These are phyloP conservation scores for Xylariomycetidae sp. DNA, from an alignment of 2,329 filamentous ascomycete species.

Conservation along the genomic window DNA sequence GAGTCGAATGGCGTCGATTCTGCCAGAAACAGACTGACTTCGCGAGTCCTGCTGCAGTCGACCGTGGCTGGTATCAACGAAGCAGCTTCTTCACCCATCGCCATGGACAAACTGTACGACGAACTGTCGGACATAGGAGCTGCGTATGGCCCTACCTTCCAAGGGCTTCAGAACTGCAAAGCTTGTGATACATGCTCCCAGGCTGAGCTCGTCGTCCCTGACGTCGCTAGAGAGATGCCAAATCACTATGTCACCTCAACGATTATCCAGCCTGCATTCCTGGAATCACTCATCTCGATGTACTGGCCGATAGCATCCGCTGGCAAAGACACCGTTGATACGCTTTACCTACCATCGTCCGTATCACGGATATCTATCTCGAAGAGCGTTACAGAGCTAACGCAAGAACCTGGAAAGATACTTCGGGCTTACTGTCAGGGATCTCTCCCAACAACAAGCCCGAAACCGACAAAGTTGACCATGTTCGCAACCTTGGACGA, in stretches of 20 bases:
- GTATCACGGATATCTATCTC: slow-evolving; percentile 35
- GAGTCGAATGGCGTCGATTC: slow-evolving; percentile 38
- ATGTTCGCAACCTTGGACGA: slow-evolving; percentile 30
- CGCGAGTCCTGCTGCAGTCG: slow-evolving; percentile 24
- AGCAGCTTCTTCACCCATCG: slow-evolving; percentile 24
- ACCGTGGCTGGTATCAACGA: slow-evolving; percentile 25
- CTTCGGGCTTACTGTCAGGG: slow-evolving; percentile 33
- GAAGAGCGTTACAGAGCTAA: slow-evolving; percentile 19
- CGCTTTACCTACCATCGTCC: slow-evolving; percentile 39
- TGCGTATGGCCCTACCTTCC: slow-evolving; percentile 47
- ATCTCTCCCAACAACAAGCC: slow-evolving; percentile 20
- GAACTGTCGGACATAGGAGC: slow-evolving; percentile 41
- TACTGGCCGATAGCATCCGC: slow-evolving; percentile 35
- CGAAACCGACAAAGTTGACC: slow-evolving; percentile 31
- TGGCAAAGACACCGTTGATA: slow-evolving; percentile 24
- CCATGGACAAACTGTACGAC: slow-evolving; percentile 39
- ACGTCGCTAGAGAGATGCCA: slow-evolving; percentile 36
- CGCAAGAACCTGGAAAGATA: slow-evolving; percentile 23
- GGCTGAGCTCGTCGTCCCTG: slow-evolving; percentile 30
- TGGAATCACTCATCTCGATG: slow-evolving; percentile 37
- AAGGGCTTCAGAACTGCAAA: slow-evolving; percentile 42
- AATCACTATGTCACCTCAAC: slow-evolving; percentile 28
- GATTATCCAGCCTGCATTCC: slow-evolving; percentile 33
- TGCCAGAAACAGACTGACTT: slow-evolving; percentile 23
- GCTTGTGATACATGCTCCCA: slow-evolving; percentile 30